Evolutionary conservation across 768 basidiomycete genomes (phyloP).

Genomic region (Rubroboletus satanas): DNA sequence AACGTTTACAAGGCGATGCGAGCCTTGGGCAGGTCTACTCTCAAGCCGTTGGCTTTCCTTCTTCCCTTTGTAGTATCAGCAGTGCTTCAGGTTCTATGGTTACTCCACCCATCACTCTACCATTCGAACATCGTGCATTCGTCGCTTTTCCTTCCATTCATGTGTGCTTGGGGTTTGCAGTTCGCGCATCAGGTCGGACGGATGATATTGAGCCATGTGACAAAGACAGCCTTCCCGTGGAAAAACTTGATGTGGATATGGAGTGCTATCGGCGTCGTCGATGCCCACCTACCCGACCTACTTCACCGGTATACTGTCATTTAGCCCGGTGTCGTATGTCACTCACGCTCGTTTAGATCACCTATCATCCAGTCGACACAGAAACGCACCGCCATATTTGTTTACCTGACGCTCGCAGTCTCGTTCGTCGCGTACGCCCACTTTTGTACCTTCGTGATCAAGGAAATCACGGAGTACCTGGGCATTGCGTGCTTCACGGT

Average conservation of each 20-base stretch:
- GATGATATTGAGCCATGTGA: constrained; percentile 92
- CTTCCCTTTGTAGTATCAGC: constrained; percentile 76
- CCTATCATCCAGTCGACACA: constrained; percentile 74
- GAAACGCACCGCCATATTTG: constrained; percentile 60
- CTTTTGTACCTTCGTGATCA: constrained; percentile 80
- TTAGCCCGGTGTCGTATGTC: background rate
- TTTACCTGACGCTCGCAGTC: constrained; percentile 64
- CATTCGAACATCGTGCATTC: constrained; percentile 72
- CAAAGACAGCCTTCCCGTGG: constrained; percentile 75
- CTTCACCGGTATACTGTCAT: constrained; percentile 54
- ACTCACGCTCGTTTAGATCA: constrained; percentile 36
- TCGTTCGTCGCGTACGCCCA: constrained; percentile 69
- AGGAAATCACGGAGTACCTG: constrained; percentile 83
- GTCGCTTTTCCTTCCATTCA: constrained; percentile 77
- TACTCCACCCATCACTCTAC: constrained; percentile 59
- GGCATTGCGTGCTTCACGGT: constrained; percentile 96
- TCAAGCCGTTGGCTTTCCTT: constrained; percentile 66
- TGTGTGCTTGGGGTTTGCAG: constrained; percentile 90
- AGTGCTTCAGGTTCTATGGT: constrained; percentile 75
- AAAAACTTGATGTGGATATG: constrained; percentile 88
- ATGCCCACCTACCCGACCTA: constrained; percentile 74
- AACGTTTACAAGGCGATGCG: constrained; percentile 72
- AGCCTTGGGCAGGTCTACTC: constrained; percentile 37
- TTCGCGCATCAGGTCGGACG: constrained; percentile 87
- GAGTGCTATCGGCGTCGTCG: constrained; percentile 71